Conservation (phyloP, 1,284 basidiomycete genomes). For the Ceratobasidium sp. region DNA sequence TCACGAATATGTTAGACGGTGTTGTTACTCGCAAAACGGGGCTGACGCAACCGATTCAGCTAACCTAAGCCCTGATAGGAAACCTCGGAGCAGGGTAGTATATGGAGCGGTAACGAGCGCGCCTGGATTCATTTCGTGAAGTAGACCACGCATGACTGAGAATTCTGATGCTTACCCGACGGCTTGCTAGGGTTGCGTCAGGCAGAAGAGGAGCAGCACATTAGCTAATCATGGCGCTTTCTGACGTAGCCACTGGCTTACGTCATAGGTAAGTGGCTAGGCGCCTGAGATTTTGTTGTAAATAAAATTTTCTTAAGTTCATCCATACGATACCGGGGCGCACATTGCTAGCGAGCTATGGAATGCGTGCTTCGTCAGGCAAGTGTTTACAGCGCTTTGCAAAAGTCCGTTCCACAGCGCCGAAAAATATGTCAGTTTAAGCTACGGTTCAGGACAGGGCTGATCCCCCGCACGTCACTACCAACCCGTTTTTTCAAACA, state of each 20-base stretch:
- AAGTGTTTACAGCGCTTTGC: too few relatives aligned
- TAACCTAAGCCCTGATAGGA: background rate
- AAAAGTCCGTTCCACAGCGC: too few relatives aligned
- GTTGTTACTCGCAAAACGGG: background rate
- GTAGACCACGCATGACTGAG: background rate
- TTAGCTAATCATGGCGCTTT: slow-evolving; percentile 23
- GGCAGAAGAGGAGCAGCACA: background rate
- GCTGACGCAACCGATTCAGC: slow-evolving; percentile 4
- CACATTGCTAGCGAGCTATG: too few relatives aligned
- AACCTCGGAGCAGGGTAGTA: background rate
- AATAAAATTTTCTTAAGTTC: too few relatives aligned
- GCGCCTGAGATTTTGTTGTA: too few relatives aligned
- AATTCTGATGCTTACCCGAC: background rate
- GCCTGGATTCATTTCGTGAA: background rate
- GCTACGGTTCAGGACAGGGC: too few relatives aligned
- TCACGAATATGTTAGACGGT: background rate
- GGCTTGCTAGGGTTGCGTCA: slow-evolving; percentile 6
- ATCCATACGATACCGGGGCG: too few relatives aligned
- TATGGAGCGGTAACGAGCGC: background rate
- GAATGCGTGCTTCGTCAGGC: too few relatives aligned
- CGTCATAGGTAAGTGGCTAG: background rate
- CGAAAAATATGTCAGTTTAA: too few relatives aligned
- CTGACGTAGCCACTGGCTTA: slow-evolving; percentile 12
- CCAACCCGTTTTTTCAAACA: too few relatives aligned
- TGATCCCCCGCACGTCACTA: too few relatives aligned